Percentiles rank a stretch among this genome's conserved stretches.
These are phyloP conservation scores for Neonothopanus nambi DNA, from an alignment of 1,284 basidiomycete species.

Conservation along the genomic window DNA sequence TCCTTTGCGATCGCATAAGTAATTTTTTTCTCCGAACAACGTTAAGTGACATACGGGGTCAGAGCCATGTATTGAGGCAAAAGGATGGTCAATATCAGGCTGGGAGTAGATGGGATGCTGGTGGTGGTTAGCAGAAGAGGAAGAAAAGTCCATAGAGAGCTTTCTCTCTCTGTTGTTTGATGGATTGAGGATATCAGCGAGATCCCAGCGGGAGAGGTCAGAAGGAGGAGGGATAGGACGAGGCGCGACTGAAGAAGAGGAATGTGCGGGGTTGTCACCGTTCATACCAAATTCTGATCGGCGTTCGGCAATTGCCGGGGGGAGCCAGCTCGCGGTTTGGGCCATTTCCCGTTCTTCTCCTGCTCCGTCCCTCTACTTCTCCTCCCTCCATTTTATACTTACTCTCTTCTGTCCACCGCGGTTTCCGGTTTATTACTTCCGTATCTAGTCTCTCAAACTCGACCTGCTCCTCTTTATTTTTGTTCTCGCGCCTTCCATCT, in stretches of 20 bases:
- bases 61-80: slow-evolving; percentile 22
- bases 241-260: slow-evolving; percentile 24
- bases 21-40: too few relatives aligned
- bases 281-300: slow-evolving; percentile 51
- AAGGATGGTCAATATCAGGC: slow-evolving; percentile 50
- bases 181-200: slow-evolving; percentile 50
- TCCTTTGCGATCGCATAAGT: slow-evolving; percentile 41
- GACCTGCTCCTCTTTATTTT: slow-evolving; percentile 14
- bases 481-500: slow-evolving; percentile 32
- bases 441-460: slow-evolving; percentile 1
- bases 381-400: neutral
- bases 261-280: slow-evolving; percentile 27
- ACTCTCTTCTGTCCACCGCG: neutral
- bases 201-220: slow-evolving; percentile 37
- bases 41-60: slow-evolving; percentile 10
- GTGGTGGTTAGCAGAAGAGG: slow-evolving; percentile 29
- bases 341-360: slow-evolving; percentile 25
- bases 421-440: neutral
- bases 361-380: neutral
- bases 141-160: slow-evolving; percentile 55
- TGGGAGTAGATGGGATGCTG: slow-evolving; percentile 52
- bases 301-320: slow-evolving; percentile 17
- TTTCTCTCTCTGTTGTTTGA: slow-evolving; percentile 38
- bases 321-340: slow-evolving; percentile 22
- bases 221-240: slow-evolving; percentile 29